Percentiles rank a stretch among this genome's conserved stretches.
phyloP scores from a whole-genome alignment of 768 basidiomycete species.

The Piloderma croceum region DNA sequence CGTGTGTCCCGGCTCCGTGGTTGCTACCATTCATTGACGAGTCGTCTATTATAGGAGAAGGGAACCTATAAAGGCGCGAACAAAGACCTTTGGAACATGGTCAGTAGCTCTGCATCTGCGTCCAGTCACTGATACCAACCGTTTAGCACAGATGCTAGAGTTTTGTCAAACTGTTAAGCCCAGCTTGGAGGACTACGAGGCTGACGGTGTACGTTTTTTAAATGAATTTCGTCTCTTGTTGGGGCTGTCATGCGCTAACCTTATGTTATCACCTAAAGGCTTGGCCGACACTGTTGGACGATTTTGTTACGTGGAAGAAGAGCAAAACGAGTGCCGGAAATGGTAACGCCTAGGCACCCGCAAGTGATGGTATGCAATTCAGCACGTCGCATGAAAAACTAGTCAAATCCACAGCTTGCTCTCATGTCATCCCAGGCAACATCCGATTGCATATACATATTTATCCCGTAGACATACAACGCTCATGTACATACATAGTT shows the following conservation, averaged over 20 bases:
- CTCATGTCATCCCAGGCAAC: too few species aligned
- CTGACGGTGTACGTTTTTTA: slow-evolving; percentile 58
- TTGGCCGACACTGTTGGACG: slow-evolving; percentile 79
- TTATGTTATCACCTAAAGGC: slow-evolving; percentile 38
- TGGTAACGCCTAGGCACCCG: too few species aligned
- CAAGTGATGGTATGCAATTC: too few species aligned
- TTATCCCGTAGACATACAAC: too few species aligned
- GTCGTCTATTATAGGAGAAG: slow-evolving; percentile 28
- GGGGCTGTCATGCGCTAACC: not conserved
- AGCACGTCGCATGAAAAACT: too few species aligned
- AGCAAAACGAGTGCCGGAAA: too few species aligned
- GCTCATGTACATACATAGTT: too few species aligned
- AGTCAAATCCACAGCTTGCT: too few species aligned
- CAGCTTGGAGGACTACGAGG: slow-evolving; percentile 62
- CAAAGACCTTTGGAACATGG: slow-evolving; percentile 86
- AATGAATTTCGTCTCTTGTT: not conserved
- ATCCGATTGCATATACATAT: too few species aligned
- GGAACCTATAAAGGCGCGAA: slow-evolving; percentile 71
- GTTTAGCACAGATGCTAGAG: slow-evolving; percentile 55
- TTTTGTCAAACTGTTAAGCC: slow-evolving; percentile 62
- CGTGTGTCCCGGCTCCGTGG: slow-evolving; percentile 32
- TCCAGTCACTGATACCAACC: slow-evolving; percentile 3
- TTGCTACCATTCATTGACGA: not conserved
- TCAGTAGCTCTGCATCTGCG: slow-evolving; percentile 23
- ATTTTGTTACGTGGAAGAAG: slow-evolving; percentile 74